These are phyloP conservation scores for Coriolopsis trogii DNA, from an alignment of 1,284 basidiomycete genomes.

Conservation along the genomic window DNA sequence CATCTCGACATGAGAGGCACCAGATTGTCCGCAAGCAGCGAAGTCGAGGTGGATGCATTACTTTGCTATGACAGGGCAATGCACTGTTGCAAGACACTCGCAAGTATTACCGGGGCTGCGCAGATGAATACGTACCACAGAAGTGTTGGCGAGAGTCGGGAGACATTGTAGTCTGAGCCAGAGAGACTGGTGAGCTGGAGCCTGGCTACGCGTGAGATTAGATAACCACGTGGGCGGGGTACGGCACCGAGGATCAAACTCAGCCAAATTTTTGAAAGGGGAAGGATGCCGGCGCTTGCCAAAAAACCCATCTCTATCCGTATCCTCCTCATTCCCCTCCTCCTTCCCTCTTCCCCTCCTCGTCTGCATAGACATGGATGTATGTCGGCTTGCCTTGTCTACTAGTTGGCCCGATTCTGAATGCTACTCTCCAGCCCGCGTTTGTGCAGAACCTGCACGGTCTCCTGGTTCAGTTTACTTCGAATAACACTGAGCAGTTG, in stretches of 20 bases:
- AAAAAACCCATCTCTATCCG: slow-evolving; percentile 15
- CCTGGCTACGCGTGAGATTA: not conserved
- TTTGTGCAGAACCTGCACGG: slow-evolving; percentile 81
- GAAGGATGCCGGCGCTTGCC: slow-evolving; percentile 10
- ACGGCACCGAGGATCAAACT: slow-evolving; percentile 20
- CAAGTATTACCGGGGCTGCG: not conserved
- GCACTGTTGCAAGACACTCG: no score
- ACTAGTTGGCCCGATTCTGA: no score
- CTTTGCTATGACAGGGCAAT: no score
- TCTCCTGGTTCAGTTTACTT: slow-evolving; percentile 83
- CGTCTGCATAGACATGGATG: slow-evolving; percentile 31
- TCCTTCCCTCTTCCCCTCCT: slow-evolving; percentile 9
- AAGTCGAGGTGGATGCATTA: no score
- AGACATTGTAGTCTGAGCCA: no score
- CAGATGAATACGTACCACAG: no score
- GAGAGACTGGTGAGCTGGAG: no score
- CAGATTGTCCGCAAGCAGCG: no score
- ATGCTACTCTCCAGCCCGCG: no score
- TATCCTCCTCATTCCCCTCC: slow-evolving; percentile 13
- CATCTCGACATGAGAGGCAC: no score
- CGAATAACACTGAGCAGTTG: slow-evolving; percentile 85
- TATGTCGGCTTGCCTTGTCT: no score
- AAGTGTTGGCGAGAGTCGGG: no score
- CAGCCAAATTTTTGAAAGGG: slow-evolving; percentile 34
- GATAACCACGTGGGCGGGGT: slow-evolving; percentile 22